A percentile compares a stretch with the other conserved stretches of the same genome.
phyloP scores from a whole-genome alignment of 192 early-diverging fungal species.

The Backusella circina region DNA sequence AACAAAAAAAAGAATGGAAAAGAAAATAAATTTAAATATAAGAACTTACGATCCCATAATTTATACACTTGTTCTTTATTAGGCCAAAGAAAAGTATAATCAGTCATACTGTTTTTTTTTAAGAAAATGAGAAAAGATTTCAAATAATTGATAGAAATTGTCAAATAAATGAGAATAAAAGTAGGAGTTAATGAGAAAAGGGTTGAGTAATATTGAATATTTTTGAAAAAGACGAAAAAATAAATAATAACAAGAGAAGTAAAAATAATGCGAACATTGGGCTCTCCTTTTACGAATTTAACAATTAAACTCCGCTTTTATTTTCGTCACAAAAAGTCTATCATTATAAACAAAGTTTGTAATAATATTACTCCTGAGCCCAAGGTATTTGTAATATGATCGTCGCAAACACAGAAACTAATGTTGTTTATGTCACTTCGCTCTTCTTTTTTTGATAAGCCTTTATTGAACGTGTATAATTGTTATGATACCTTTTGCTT shows the following conservation, averaged over 20 bases:
- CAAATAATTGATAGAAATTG: too few species aligned
- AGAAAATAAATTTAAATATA: neutral
- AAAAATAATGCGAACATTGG: neutral
- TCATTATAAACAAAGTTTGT: neutral
- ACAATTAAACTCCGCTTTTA: neutral
- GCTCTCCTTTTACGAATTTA: neutral
- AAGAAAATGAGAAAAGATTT: too few species aligned
- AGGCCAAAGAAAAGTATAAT: neutral
- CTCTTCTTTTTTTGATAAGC: neutral
- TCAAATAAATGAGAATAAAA: too few species aligned
- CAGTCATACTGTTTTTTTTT: too few species aligned
- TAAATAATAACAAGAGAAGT: neutral
- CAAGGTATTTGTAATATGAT: neutral
- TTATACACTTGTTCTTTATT: neutral
- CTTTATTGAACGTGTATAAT: neutral
- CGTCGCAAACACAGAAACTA: neutral
- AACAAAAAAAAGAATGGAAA: neutral
- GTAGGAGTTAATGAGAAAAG: too few species aligned
- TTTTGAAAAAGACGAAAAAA: too few species aligned
- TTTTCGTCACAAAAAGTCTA: neutral
- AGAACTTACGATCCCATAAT: conserved; percentile 1
- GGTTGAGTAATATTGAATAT: too few species aligned
- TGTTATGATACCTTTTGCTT: neutral
- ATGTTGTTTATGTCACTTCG: neutral
- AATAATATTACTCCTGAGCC: neutral